Conservation (phyloP, 208 protist species). For the Leishmania tarentolae region DNA sequence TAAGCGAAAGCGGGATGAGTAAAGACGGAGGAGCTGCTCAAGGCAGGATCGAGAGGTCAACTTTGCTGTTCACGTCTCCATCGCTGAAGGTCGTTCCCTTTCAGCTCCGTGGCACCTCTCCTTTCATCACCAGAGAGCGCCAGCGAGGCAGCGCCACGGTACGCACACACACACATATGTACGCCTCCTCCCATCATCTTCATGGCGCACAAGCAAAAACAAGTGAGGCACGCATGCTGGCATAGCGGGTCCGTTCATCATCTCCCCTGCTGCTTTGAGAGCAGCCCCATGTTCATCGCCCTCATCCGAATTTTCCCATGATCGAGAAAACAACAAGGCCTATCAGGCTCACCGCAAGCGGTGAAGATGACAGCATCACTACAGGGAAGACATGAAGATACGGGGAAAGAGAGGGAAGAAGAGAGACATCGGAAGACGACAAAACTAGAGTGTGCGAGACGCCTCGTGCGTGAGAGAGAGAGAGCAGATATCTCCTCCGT, state of each 20-base stretch:
- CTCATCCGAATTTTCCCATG: background rate
- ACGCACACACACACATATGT: background rate
- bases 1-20: background rate
- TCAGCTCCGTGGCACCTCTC: background rate
- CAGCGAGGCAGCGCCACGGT: background rate
- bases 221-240: background rate
- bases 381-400: background rate
- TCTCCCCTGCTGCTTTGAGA: background rate
- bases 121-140: background rate
- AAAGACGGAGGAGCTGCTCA: background rate
- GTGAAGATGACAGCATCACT: background rate
- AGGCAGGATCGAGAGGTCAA: background rate
- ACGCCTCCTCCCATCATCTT: background rate
- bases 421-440: background rate
- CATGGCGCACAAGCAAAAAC: background rate
- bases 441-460: too few relatives aligned
- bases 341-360: background rate
- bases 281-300: too few relatives aligned
- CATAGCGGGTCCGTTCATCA: background rate
- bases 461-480: too few relatives aligned
- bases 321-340: background rate
- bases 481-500: background rate
- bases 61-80: background rate
- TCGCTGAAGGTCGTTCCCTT: background rate
- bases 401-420: background rate